Conservation (phyloP, 2,329 filamentous ascomycete genomes). For the Colletotrichum viniferum region DNA sequence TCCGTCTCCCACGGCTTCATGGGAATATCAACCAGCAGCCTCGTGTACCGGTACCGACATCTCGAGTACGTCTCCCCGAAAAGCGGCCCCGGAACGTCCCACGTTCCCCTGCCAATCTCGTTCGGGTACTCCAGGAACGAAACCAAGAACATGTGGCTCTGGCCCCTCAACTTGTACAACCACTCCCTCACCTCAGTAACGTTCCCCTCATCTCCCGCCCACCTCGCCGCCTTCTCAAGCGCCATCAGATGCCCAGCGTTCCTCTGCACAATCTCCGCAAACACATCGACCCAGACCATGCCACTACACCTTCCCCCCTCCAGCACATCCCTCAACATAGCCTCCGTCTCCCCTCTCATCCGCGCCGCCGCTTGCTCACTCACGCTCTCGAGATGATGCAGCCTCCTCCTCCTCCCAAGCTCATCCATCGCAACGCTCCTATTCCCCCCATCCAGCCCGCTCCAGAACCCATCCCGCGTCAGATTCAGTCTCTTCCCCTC, state of each 20-base stretch:
- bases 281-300: slow-evolving; percentile 47
- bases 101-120: slow-evolving; percentile 26
- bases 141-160: slow-evolving; percentile 48
- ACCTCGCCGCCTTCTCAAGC: slow-evolving; percentile 30
- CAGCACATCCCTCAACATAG: slow-evolving; percentile 27
- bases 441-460: slow-evolving; percentile 25
- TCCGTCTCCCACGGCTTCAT: slow-evolving; percentile 38
- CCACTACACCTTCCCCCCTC: slow-evolving; percentile 35
- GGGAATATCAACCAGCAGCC: slow-evolving; percentile 32
- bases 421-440: slow-evolving; percentile 32
- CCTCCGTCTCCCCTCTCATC: slow-evolving; percentile 37
- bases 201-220: slow-evolving; percentile 24
- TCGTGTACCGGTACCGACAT: slow-evolving; percentile 46
- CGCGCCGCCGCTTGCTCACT: slow-evolving; percentile 33
- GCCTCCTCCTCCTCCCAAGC: slow-evolving; percentile 39
- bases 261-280: slow-evolving; percentile 44
- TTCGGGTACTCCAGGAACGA: slow-evolving; percentile 49
- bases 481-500: slow-evolving; percentile 45
- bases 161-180: slow-evolving; percentile 35
- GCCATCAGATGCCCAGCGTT: slow-evolving; percentile 37
- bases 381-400: slow-evolving; percentile 38
- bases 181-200: slow-evolving; percentile 30
- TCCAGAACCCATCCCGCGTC: slow-evolving; percentile 44
- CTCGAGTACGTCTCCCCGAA: slow-evolving; percentile 42
- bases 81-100: slow-evolving; percentile 33